These are phyloP conservation scores for Plasmodium vinckei DNA, from an alignment of 169 alveolate species.

Conservation along the genomic window DNA sequence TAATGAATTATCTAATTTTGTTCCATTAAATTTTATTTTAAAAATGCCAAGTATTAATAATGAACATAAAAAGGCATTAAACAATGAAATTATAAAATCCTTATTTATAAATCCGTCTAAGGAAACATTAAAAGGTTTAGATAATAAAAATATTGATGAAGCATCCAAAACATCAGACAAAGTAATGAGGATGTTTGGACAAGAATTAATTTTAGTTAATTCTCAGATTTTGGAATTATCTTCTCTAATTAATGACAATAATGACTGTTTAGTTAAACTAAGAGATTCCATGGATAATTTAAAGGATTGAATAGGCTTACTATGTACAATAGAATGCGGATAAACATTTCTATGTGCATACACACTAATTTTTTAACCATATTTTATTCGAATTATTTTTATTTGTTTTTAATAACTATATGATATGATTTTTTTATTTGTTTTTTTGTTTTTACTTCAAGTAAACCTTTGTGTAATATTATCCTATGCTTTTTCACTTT, in stretches of 20 bases:
- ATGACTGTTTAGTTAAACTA: constrained; percentile 40
- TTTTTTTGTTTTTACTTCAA: too few relatives aligned
- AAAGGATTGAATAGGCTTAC: not conserved
- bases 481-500: too few relatives aligned
- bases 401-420: too few relatives aligned
- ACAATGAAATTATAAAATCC: constrained; percentile 42
- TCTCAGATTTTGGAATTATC: constrained; percentile 58
- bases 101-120: constrained; percentile 42
- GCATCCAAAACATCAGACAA: constrained; percentile 66
- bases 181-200: constrained; percentile 76
- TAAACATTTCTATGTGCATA: too few relatives aligned
- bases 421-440: too few relatives aligned
- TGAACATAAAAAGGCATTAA: constrained; percentile 58
- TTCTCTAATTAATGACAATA: constrained; percentile 59
- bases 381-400: too few relatives aligned
- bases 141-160: constrained; percentile 26
- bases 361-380: too few relatives aligned
- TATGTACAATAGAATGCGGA: too few relatives aligned
- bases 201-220: constrained; percentile 67
- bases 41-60: constrained; percentile 76
- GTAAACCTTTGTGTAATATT: too few relatives aligned
- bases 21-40: constrained; percentile 62
- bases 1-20: constrained; percentile 69
- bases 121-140: constrained; percentile 37
- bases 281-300: constrained; percentile 34